Evolutionary conservation across 2,329 filamentous ascomycete species (phyloP), one percentile per base, ranked within the genome.

Genomic region (Paecilomyces variotii): DNA sequence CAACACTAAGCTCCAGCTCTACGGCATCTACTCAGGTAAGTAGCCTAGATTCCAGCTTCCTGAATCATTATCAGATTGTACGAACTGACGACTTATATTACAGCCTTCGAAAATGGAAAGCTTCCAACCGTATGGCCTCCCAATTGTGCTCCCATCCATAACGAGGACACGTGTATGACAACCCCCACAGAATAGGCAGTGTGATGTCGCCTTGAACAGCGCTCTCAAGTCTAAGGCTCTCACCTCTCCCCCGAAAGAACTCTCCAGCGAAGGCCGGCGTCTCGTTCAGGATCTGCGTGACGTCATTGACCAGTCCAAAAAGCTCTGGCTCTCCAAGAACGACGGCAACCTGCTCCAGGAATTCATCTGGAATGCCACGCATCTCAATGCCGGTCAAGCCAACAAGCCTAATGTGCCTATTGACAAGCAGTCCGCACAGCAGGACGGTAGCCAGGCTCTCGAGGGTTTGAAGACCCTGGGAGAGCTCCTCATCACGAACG

Each of bases 301-400:
- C 57, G 90, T 96, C 56, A 86, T 99, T 53, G 84, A 88, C 68
- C 84, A 94, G 72, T 88, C 93, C 59, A 95, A 97, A 80, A 77
- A 86, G 59, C 82, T 99, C 11, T 78, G 97, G 7, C 80, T 99
- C 27, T 89, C 88, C 77, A 99, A 97, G 83, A 99, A 99, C 72
- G 84, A 96, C 60, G 94, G 92, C 70, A 91, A 99, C 69, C 78
- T 97, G 59, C 79, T 99, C 24, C 94, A 99, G 72, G 92, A 99
- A 69, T 97, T 99, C 76, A 90, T 97, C 76, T 99, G 90, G 88
- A 89, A 96, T 72, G 92, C 91, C 0, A 86, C 91, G 70, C 83
- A 89, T 53, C 86, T 94, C 62, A 84, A 86, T 56, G 78, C 84
- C 59, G 86, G 81, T 67, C 80, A 82, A 56, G 81, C 90, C 27